phyloP scores from a whole-genome alignment of 192 early-diverging fungal genomes.

The Coemansia sp. region DNA sequence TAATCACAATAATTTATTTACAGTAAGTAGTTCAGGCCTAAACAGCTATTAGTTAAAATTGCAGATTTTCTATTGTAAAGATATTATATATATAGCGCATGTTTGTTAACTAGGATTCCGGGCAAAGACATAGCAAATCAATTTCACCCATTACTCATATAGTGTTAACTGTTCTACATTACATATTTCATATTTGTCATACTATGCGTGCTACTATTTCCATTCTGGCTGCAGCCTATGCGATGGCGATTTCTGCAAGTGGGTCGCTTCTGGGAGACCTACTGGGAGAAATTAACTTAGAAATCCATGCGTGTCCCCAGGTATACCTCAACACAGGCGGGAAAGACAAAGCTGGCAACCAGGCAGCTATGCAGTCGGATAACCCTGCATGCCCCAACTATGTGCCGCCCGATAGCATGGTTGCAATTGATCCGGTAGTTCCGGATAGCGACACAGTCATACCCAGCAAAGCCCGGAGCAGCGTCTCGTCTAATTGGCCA shows the following conservation, averaged over 20 bases:
- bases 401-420: constrained; percentile 10
- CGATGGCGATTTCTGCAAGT: constrained; percentile 1
- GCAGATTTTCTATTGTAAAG: not conserved
- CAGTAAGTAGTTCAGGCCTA: not conserved
- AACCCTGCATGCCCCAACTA: constrained; percentile 43
- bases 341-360: not conserved
- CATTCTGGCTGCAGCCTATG: constrained; percentile 4
- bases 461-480: no score
- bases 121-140: not conserved
- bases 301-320: constrained; percentile 31
- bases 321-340: not conserved
- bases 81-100: not conserved
- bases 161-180: constrained; percentile 13
- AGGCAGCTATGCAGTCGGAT: constrained; percentile 20
- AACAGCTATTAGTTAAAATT: not conserved
- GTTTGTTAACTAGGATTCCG: not conserved
- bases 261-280: constrained; percentile 29
- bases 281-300: constrained; percentile 21
- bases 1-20: not conserved
- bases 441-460: no score
- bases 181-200: constrained; percentile 9
- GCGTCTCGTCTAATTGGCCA: no score
- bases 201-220: no score
- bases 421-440: not conserved
- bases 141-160: not conserved